These are phyloP conservation scores for Oryza glaberrima DNA, from an alignment of 176 grass and related monocot genomes.

Conservation along the genomic window DNA sequence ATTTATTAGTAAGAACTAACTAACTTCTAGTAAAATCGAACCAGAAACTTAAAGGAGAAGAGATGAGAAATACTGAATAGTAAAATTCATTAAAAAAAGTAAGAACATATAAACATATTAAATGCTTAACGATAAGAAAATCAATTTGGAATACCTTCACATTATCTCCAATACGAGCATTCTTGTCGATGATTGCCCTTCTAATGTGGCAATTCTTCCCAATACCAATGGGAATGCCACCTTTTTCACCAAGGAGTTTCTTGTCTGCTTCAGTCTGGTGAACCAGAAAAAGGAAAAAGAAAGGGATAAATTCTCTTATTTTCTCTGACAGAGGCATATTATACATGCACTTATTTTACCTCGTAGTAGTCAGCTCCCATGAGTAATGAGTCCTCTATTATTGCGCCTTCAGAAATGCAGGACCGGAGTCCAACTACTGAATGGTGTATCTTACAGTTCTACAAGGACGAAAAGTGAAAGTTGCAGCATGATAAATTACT, in stretches of 20 bases:
- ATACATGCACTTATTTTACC: conserved; percentile 52
- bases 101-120: conserved; percentile 4
- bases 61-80: conserved; percentile 13
- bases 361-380: conserved; percentile 99
- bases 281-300: background rate
- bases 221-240: conserved; percentile 89
- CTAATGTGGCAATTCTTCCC: conserved; percentile 84
- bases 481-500: conserved; percentile 29
- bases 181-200: conserved; percentile 98
- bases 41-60: background rate
- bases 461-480: background rate
- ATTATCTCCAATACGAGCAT: conserved; percentile 95
- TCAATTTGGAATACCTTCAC: conserved; percentile 67
- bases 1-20: background rate
- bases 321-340: conserved; percentile 31
- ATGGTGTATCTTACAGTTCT: conserved; percentile 99
- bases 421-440: conserved; percentile 93
- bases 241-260: conserved; percentile 64
- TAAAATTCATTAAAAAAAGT: background rate
- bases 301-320: conserved; percentile 26
- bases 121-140: conserved; percentile 13
- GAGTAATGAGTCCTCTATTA: conserved; percentile 87
- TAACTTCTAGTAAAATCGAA: background rate
- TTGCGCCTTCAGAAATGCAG: conserved; percentile 94
- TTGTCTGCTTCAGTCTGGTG: conserved; percentile 85